Conservation (phyloP, 2,329 filamentous ascomycete genomes). For the Hymenoscyphus albidus region DNA sequence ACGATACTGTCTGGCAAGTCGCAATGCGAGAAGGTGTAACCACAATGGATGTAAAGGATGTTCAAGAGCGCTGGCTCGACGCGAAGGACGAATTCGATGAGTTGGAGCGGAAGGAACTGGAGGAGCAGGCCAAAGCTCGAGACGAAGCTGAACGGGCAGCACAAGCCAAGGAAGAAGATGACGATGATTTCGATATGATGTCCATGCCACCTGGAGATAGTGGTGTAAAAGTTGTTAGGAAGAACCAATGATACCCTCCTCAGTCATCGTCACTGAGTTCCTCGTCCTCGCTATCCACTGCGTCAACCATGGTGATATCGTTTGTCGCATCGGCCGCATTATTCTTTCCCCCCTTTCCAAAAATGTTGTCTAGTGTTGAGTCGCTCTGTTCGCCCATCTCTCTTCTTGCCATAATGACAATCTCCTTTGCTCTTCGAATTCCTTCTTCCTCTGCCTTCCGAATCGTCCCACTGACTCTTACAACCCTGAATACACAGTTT, state of each 20-base stretch:
- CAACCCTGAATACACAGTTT: constrained; percentile 76
- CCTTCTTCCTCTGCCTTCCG: constrained; percentile 88
- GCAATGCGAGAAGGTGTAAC: constrained; percentile 77
- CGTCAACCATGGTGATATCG: constrained; percentile 43
- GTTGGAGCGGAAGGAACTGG: constrained; percentile 68
- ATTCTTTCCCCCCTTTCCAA: constrained; percentile 32
- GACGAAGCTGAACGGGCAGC: constrained; percentile 38
- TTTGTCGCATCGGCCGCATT: constrained; percentile 33
- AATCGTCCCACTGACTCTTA: constrained; percentile 88
- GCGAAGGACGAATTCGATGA: constrained; percentile 83
- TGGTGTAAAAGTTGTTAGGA: constrained; percentile 68
- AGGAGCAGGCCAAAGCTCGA: constrained; percentile 63
- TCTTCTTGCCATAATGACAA: constrained; percentile 65
- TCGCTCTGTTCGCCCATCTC: constrained; percentile 40
- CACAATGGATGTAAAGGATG: constrained; percentile 77
- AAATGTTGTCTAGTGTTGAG: constrained; percentile 40
- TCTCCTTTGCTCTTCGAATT: constrained; percentile 68
- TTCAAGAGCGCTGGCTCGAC: constrained; percentile 96
- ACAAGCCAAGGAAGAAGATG: constrained; percentile 22
- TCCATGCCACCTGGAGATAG: constrained; percentile 49
- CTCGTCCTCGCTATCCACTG: constrained; percentile 45
- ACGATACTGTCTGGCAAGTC: constrained; percentile 96
- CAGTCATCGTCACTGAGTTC: constrained; percentile 43
- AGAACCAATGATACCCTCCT: constrained; percentile 48
- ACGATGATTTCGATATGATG: constrained; percentile 49